Conservation (phyloP, 2,329 filamentous ascomycete species). For the Ceratocystis harringtonii region DNA sequence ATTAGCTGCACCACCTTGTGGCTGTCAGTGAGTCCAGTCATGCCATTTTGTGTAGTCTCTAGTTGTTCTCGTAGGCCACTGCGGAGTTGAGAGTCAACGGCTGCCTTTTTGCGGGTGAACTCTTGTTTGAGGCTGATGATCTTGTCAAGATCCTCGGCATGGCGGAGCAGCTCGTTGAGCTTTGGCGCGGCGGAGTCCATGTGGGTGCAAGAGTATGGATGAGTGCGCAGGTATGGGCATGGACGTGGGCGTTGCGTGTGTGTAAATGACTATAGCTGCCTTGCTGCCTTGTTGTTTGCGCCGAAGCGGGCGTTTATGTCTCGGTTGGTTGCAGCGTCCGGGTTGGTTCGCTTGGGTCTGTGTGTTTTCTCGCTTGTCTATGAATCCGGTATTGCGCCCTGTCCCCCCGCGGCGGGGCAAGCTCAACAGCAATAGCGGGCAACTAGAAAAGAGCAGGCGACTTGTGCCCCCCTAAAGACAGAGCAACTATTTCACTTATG, state of each 20-base stretch:
- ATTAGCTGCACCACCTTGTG: constrained; percentile 85
- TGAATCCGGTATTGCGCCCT: not conserved
- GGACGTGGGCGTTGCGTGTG: not conserved
- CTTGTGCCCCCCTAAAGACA: no score
- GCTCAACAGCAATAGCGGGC: no score
- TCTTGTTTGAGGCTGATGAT: constrained; percentile 79
- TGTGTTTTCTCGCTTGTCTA: not conserved
- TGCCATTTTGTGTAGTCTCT: constrained; percentile 84
- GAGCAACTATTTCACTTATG: no score
- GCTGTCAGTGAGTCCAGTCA: constrained; percentile 74
- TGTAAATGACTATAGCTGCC: not conserved
- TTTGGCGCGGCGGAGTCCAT: constrained; percentile 61
- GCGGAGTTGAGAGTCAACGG: constrained; percentile 79
- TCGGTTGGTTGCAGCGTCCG: no score
- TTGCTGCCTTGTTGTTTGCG: not conserved
- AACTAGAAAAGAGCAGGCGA: no score
- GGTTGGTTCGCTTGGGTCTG: not conserved
- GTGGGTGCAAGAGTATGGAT: constrained; percentile 17
- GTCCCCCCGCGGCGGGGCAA: no score
- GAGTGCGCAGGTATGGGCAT: not conserved
- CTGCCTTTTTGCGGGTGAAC: constrained; percentile 84
- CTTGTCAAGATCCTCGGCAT: constrained; percentile 95
- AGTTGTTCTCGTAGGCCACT: constrained; percentile 82
- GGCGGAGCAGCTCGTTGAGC: constrained; percentile 82
- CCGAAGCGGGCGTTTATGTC: no score